Conservation (phyloP, 2,329 filamentous ascomycete species). For the Neofusicoccum cordaticola region DNA sequence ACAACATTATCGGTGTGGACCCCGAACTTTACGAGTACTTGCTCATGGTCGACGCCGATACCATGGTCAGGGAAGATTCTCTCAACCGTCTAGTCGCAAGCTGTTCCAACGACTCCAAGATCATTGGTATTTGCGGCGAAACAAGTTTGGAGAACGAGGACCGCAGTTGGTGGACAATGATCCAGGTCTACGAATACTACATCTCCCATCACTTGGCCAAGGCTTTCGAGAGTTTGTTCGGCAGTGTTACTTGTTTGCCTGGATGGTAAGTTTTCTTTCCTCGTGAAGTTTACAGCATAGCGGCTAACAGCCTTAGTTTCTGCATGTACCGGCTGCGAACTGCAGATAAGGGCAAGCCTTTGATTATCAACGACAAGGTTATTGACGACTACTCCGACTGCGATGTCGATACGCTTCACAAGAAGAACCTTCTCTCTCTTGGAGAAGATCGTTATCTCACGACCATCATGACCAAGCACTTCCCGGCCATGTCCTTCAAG, state of each 20-base stretch:
- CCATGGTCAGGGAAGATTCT: constrained; percentile 86
- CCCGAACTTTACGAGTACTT: constrained; percentile 97
- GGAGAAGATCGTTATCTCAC: constrained; percentile 97
- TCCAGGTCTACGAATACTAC: constrained; percentile 99
- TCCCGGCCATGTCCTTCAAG: constrained; percentile 93
- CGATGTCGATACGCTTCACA: constrained; percentile 89
- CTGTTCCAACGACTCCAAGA: constrained; percentile 91
- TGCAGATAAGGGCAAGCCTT: constrained; percentile 86
- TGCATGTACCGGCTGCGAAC: constrained; percentile 97
- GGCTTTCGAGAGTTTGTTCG: constrained; percentile 96
- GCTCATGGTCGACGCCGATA: constrained; percentile 97
- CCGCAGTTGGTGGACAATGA: constrained; percentile 98
- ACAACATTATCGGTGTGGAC: constrained; percentile 98
- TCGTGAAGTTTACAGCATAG: neutral
- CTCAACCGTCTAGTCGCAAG: constrained; percentile 88
- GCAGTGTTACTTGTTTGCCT: constrained; percentile 96
- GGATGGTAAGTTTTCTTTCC: constrained; percentile 73
- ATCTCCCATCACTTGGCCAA: constrained; percentile 97
- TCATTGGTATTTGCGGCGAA: constrained; percentile 96
- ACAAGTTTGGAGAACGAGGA: constrained; percentile 96
- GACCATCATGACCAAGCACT: constrained; percentile 97
- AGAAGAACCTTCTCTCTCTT: constrained; percentile 87
- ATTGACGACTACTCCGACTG: constrained; percentile 87
- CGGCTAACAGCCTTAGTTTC: constrained; percentile 63
- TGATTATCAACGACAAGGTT: constrained; percentile 87